A percentile compares a stretch with the other conserved stretches of the same genome.
Conservation (phyloP, 2,329 filamentous ascomycete species). For the Laburnicola sp. region DNA sequence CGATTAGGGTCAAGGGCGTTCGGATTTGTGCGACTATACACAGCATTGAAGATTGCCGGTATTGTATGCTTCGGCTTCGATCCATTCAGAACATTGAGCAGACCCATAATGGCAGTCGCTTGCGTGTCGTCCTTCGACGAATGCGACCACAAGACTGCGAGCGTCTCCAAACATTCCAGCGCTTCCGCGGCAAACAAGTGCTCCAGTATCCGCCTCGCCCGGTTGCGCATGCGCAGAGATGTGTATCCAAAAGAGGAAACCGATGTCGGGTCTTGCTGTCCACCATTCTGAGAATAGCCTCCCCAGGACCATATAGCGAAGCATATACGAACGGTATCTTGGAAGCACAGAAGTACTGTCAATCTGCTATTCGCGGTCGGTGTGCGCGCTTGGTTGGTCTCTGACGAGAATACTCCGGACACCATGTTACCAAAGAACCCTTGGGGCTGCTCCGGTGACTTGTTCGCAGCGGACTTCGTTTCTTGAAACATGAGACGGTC, state of each 20-base stretch:
- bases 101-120: conserved; percentile 72
- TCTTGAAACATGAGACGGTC: conserved; percentile 79
- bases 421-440: conserved; percentile 95
- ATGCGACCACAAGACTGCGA: conserved; percentile 79
- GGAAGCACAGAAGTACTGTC: conserved; percentile 93
- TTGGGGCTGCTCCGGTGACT: conserved; percentile 80
- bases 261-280: conserved; percentile 66
- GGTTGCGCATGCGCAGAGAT: conserved; percentile 85
- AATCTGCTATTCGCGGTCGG: conserved; percentile 87
- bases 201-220: conserved; percentile 83
- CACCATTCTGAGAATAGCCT: conserved; percentile 62
- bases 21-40: conserved; percentile 92
- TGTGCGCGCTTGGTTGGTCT: conserved; percentile 74
- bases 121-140: conserved; percentile 55
- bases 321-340: conserved; percentile 90
- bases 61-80: conserved; percentile 89
- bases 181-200: conserved; percentile 91
- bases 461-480: conserved; percentile 66
- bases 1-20: conserved; percentile 74
- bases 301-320: conserved; percentile 96
- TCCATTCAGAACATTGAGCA: conserved; percentile 88
- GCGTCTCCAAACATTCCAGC: conserved; percentile 88
- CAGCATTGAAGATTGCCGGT: conserved; percentile 91
- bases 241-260: conserved; percentile 87
- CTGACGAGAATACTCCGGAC: conserved; percentile 82